phyloP scores from a whole-genome alignment of 129 eudicot genomes.

The Flaveria brownii region DNA sequence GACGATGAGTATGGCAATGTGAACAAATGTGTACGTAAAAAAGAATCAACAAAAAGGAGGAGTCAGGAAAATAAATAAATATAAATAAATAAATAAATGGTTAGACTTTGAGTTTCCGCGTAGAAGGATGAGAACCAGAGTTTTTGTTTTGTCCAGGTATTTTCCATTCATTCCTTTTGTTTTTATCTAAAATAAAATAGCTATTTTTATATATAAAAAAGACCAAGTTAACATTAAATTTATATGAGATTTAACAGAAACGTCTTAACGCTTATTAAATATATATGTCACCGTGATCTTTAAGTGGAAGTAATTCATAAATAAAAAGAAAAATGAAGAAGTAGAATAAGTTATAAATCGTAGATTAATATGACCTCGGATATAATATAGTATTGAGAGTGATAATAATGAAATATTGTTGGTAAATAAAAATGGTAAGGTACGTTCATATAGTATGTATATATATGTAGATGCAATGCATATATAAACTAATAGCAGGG shows the following conservation, averaged over 20 bases:
- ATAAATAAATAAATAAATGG: not conserved
- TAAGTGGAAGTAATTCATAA: too few relatives aligned
- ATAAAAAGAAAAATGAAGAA: too few relatives aligned
- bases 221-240: too few relatives aligned
- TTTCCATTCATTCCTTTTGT: slow-evolving; percentile 18
- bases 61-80: not conserved
- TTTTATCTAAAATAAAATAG: not conserved
- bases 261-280: too few relatives aligned
- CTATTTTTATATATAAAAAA: too few relatives aligned
- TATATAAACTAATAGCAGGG: not conserved
- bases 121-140: slow-evolving; percentile 37
- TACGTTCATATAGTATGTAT: not conserved
- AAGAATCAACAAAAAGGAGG: not conserved
- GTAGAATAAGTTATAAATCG: too few relatives aligned
- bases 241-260: too few relatives aligned
- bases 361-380: too few relatives aligned
- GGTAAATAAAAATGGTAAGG: not conserved
- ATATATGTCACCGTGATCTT: too few relatives aligned
- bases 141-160: slow-evolving; percentile 19
- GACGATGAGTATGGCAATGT: slow-evolving; percentile 25
- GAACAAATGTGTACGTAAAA: slow-evolving; percentile 37
- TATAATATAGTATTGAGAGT: too few relatives aligned
- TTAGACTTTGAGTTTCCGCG: slow-evolving; percentile 44
- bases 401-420: too few relatives aligned
- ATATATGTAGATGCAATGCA: not conserved